Evolutionary conservation across 192 early-diverging fungal species (phyloP), one percentile per base, ranked within the genome.

Genomic region (Coemansia sp.): DNA sequence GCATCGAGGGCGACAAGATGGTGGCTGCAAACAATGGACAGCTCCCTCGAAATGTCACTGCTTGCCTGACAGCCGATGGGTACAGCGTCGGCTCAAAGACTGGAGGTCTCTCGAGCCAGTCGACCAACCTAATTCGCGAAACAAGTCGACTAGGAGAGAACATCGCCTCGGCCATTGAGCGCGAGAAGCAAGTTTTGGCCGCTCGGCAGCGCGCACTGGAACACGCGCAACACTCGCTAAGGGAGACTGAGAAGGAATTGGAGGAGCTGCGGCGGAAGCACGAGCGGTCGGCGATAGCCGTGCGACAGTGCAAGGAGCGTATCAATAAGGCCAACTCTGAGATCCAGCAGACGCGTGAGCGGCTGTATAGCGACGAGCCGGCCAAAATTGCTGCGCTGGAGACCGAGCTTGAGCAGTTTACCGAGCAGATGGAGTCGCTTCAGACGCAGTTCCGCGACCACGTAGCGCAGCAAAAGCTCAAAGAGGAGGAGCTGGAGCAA

Each of bases 361-460:
- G 73, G 6, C 68, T 91, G 22, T 82, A 81, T 68, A 88, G 90
- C 73, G 83, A 89, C 20, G 87, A 90, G 65, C 88, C 89, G 1
- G 87, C 87, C 18, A 88, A 91, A 68, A 73, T 92, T 57, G 71
- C 81, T 0, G 87, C 88, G 31, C 81, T 89, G 43, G 88, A 89
- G 67, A 84, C 65, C 62, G 83, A 86, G 80, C 76, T 79, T 64
- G 76, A 89, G 63, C 72, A 77, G 53, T 68, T 84, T 15, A 70
- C 86, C 10, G 53, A 64, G 9, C 75, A 88, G 69, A 84, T 90
- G 41, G 88, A 89, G 71, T 75, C 85, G 39, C 83, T 88, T 64
- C 76, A 80, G 49, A 85, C 79, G 29, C 90, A 92, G 71, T 91
- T 88, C 64, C 81, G 80, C 39, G 87, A 87, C 46, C 73, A 88